phyloP scores from a whole-genome alignment of 345 rosid species.

The Abelmoschus esculentus region DNA sequence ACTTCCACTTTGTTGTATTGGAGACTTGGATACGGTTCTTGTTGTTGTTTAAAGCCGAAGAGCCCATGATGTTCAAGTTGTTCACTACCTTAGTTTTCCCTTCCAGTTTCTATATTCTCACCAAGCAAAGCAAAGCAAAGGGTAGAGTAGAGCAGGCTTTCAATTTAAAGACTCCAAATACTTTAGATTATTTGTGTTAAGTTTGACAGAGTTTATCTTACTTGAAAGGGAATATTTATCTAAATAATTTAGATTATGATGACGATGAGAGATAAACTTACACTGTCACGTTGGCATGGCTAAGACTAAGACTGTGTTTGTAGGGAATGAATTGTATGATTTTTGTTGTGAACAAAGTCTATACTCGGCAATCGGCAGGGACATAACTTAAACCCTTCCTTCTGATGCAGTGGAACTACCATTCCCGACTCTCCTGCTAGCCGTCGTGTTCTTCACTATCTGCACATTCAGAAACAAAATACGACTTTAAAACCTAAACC shows the following conservation, averaged over 20 bases:
- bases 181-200: too few relatives aligned
- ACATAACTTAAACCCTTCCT: slow-evolving; percentile 24
- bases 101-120: slow-evolving; percentile 16
- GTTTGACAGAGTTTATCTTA: too few relatives aligned
- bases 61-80: slow-evolving; percentile 27
- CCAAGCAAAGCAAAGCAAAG: background rate
- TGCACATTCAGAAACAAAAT: slow-evolving; percentile 18
- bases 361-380: too few relatives aligned
- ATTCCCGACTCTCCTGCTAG: slow-evolving; percentile 58
- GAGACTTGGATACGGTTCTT: slow-evolving; percentile 72
- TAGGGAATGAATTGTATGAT: background rate
- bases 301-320: background rate
- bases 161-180: background rate
- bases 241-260: background rate
- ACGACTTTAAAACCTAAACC: too few relatives aligned
- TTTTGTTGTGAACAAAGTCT: background rate
- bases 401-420: slow-evolving; percentile 44
- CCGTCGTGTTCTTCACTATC: slow-evolving; percentile 93
- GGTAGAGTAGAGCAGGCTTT: too few relatives aligned
- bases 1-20: slow-evolving; percentile 55
- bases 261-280: background rate
- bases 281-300: background rate
- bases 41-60: slow-evolving; percentile 25
- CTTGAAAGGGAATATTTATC: too few relatives aligned
- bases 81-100: slow-evolving; percentile 21